phyloP scores from a whole-genome alignment of 352 stramenopile genomes.

The Globisporangium apiculatum region DNA sequence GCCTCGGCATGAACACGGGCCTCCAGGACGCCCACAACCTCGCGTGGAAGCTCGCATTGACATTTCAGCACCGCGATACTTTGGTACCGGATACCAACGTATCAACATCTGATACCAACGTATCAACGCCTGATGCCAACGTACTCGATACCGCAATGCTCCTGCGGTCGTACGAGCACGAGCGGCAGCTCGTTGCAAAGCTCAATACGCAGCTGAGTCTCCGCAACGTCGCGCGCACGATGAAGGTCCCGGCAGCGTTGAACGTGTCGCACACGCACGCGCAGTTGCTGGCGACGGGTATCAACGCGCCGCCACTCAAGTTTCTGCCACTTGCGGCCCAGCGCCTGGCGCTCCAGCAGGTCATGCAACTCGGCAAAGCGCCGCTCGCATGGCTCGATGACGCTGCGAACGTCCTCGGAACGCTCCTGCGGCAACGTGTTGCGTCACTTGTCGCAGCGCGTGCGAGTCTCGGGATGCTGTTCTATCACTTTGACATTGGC shows the following conservation, averaged over 20 bases:
- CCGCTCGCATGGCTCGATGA: slow-evolving; percentile 51
- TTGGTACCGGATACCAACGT: no score
- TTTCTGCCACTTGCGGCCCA: slow-evolving; percentile 43
- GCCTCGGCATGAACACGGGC: slow-evolving; percentile 92
- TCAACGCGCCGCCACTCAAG: slow-evolving; percentile 64
- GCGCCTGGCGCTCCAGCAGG: slow-evolving; percentile 50
- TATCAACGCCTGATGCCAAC: not conserved
- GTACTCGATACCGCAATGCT: slow-evolving; percentile 20
- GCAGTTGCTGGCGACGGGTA: slow-evolving; percentile 39
- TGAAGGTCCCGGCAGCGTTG: slow-evolving; percentile 74
- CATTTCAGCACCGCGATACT: slow-evolving; percentile 29
- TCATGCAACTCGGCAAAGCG: slow-evolving; percentile 65
- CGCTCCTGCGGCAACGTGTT: slow-evolving; percentile 50
- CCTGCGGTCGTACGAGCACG: slow-evolving; percentile 74
- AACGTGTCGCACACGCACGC: slow-evolving; percentile 80
- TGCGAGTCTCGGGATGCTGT: slow-evolving; percentile 72
- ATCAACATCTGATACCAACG: not conserved
- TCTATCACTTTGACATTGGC: slow-evolving; percentile 84
- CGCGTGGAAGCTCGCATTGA: slow-evolving; percentile 85
- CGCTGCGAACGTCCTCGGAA: slow-evolving; percentile 35
- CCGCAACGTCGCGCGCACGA: slow-evolving; percentile 79
- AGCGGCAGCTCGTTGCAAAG: slow-evolving; percentile 69
- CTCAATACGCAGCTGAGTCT: slow-evolving; percentile 78
- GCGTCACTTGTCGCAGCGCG: slow-evolving; percentile 47
- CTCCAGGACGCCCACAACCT: slow-evolving; percentile 91